phyloP scores from a whole-genome alignment of 83 land plant species.

The Diphasiastrum complanatum region DNA sequence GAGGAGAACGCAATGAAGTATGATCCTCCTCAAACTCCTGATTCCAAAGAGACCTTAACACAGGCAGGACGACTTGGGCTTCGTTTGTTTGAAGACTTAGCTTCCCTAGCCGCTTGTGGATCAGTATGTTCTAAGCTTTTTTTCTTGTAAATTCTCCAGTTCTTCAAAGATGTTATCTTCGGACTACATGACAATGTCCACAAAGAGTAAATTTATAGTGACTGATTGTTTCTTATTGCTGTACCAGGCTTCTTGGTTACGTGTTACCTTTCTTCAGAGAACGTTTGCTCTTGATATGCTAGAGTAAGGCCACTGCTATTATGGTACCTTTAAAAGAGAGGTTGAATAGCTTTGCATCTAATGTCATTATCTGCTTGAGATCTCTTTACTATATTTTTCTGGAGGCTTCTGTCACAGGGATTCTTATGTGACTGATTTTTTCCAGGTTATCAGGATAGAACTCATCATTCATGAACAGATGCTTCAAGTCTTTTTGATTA shows the following conservation, averaged over 20 bases:
- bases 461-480: background rate
- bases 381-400: no score
- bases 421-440: no score
- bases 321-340: no score
- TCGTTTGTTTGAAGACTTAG: conserved; percentile 83
- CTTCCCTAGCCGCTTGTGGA: conserved; percentile 98
- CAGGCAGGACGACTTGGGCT: conserved; percentile 81
- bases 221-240: background rate
- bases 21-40: conserved; percentile 16
- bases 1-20: conserved; percentile 38
- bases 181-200: conserved; percentile 1
- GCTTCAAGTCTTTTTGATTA: background rate
- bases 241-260: conserved; percentile 81
- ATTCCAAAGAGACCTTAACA: conserved; percentile 41
- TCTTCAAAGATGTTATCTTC: no score
- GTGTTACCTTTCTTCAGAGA: conserved; percentile 58
- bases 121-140: conserved; percentile 56
- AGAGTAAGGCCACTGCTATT: conserved; percentile 50
- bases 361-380: background rate
- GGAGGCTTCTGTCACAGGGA: no score
- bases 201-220: conserved; percentile 9
- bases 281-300: conserved; percentile 88
- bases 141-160: background rate
- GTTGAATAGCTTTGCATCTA: no score
- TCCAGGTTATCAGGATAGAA: background rate